Evolutionary conservation across 2,329 filamentous ascomycete species (phyloP), one percentile per base, ranked within the genome.

Genomic region (Rutstroemia sp.): DNA sequence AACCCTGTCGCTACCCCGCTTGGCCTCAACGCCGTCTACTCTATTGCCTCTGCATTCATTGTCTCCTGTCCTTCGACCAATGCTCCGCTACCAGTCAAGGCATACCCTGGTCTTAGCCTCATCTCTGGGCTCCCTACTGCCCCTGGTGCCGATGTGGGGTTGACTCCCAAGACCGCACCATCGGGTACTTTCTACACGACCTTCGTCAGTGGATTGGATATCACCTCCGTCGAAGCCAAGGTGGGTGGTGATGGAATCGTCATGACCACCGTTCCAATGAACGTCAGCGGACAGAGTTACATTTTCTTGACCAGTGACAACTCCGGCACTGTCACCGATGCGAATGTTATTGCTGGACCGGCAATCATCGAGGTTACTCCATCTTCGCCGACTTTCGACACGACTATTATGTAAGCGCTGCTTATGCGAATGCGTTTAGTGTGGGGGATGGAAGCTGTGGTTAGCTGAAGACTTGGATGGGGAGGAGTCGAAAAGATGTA

Each of bases 21-120:
- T 38, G 70, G 72, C 60, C 73, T 79, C 63, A 78, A 84, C 67
- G 73, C 79, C 59, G 82, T 87, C 48, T 86, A 78, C 73, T 83
- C 82, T 2, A 77, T 88, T 17, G 84, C 84, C 0, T 75, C 80
- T 0, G 73, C 73, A 44, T 87, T 86, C 70, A 84, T 87, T 67
- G 73, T 68, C 5, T 69, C 71, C 2, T 87, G 83, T 69, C 81
- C 84, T 1, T 60, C 71, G 6, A 72, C 70, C 62, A 84, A 84
- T 67, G 70, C 75, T 0, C 61, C 71, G 1, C 73, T 87, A 1
- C 81, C 83, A 2, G 77, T 88, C 66, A 82, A 77, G 70, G 78
- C 81, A 0, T 85, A 86, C 71, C 80, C 82, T 5, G 59, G 66
- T 12, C 71, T 86, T 3, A 64, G 67, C 10, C 61, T 70, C 9